Evolutionary conservation across 1,284 basidiomycete genomes (phyloP), one percentile per base, ranked within the genome.

Genomic region (Irpex lacteus): DNA sequence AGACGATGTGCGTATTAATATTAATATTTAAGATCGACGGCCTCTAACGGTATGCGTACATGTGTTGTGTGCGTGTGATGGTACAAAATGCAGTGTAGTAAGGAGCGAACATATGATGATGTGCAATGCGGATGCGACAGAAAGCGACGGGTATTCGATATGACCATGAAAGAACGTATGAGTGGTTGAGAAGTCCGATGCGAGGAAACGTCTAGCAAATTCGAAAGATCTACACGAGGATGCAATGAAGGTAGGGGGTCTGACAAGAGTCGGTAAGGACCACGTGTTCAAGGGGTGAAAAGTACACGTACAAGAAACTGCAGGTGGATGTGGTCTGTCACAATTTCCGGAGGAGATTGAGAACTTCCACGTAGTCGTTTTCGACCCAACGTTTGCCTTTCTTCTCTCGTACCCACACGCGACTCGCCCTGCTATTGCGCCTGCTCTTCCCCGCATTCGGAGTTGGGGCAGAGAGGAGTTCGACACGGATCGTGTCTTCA

Each of bases 351-450:
- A 68, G 62, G 21, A 60, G 47, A 8, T 63, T 59, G 49, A 68
- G 44, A 32, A 68, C 59, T 60, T 63, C 56, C 8, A 44, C n/a
- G 44, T 68, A 66, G 47, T 68, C 65, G 19, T 62, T 38, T 58
- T 65, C 66, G n/a, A 65, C 57, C 56, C 59, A 65, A 47, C 66
- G 61, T 60, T 63, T 65, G 11, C 66, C 66, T 49, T 66, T 68
- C 65, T 65, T 66, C 63, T 68, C 66, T 7, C 59, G 53, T 13
- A 68, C 59, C 66, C 66, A 68, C 3, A 62, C 36, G 34, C 66
- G 64, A 44, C 64, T 68, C 15, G 47, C 49, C 1, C 65, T 61
- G 47, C 18, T 15, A n/a, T 49, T 57, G 36, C 62, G 55, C 50
- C 13, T 15, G n/a, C 37, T 54, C 18, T 34, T 44, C n/a, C 19